Evolutionary conservation across 139 green algal genomes (phyloP).

Genomic region (Haematococcus sp.): DNA sequence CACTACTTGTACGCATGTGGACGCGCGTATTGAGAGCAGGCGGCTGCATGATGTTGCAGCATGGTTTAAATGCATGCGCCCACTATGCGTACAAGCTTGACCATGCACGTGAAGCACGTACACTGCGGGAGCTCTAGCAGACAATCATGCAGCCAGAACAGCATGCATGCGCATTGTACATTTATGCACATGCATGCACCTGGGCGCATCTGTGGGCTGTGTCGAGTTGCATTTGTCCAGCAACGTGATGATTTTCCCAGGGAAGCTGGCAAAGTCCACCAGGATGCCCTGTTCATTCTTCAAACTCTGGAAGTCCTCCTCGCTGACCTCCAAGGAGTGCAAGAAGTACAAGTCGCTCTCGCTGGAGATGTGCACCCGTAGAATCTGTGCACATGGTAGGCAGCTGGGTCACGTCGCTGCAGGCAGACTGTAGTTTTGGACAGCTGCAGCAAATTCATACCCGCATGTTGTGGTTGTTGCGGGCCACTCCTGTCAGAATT

Average conservation of each 20-base stretch:
- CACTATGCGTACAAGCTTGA: no score
- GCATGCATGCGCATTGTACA: no score
- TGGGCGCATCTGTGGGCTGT: constrained; percentile 49
- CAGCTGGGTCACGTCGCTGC: no score
- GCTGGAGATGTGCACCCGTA: constrained; percentile 75
- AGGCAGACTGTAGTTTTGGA: no score
- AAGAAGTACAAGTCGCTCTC: constrained; percentile 77
- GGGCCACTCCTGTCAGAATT: constrained; percentile 61
- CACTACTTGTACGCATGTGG: background rate
- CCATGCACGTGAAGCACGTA: no score
- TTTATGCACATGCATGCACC: constrained; percentile 34
- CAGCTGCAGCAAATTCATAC: constrained; percentile 17
- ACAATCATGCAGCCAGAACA: no score
- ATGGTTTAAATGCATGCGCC: no score
- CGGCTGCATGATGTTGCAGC: background rate
- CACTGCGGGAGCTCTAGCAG: no score
- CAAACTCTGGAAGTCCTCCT: constrained; percentile 85
- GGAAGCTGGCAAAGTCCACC: constrained; percentile 89
- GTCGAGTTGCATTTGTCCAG: constrained; percentile 74
- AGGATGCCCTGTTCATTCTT: constrained; percentile 89
- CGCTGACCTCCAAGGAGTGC: constrained; percentile 83
- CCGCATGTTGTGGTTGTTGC: constrained; percentile 64
- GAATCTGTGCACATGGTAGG: constrained; percentile 35
- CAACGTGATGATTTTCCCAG: constrained; percentile 81
- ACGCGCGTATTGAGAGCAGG: background rate